phyloP scores from a whole-genome alignment of 768 basidiomycete genomes.

The Agaricus bisporus region DNA sequence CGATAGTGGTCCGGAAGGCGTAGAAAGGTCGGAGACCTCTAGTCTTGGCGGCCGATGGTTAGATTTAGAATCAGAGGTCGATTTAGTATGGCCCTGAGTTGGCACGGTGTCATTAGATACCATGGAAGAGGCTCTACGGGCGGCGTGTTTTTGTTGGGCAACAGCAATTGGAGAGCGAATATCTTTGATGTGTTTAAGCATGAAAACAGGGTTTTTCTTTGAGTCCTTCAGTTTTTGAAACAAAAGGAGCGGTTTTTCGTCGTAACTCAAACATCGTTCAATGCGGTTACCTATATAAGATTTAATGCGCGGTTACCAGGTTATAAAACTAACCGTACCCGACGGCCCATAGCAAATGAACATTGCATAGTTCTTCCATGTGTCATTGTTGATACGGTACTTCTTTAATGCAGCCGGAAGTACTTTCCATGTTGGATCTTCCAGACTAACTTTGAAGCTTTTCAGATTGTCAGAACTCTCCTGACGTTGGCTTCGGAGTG shows the following conservation, averaged over 20 bases:
- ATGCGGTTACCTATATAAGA: conserved; percentile 53
- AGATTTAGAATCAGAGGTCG: conserved; percentile 32
- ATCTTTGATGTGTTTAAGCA: conserved; percentile 95
- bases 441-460: conserved; percentile 95
- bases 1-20: conserved; percentile 42
- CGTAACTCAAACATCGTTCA: conserved; percentile 94
- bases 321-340: conserved; percentile 42
- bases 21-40: conserved; percentile 59
- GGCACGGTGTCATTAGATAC: conserved; percentile 37
- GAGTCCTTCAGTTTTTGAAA: conserved; percentile 98
- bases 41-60: conserved; percentile 60
- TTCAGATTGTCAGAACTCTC: conserved; percentile 77
- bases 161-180: conserved; percentile 96
- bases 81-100: conserved; percentile 39
- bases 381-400: conserved; percentile 97
- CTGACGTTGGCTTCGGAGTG: conserved; percentile 47
- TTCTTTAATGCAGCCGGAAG: conserved; percentile 97
- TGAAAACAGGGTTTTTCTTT: conserved; percentile 98
- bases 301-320: neutral
- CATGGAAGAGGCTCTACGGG: conserved; percentile 68
- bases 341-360: conserved; percentile 97
- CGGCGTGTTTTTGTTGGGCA: conserved; percentile 92
- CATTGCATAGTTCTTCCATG: conserved; percentile 99
- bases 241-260: conserved; percentile 93
- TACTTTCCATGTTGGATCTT: conserved; percentile 98